Base-by-base conservation (phyloP, 2,329 filamentous ascomycete genomes). In the Boeremia lycopersici region DNA sequence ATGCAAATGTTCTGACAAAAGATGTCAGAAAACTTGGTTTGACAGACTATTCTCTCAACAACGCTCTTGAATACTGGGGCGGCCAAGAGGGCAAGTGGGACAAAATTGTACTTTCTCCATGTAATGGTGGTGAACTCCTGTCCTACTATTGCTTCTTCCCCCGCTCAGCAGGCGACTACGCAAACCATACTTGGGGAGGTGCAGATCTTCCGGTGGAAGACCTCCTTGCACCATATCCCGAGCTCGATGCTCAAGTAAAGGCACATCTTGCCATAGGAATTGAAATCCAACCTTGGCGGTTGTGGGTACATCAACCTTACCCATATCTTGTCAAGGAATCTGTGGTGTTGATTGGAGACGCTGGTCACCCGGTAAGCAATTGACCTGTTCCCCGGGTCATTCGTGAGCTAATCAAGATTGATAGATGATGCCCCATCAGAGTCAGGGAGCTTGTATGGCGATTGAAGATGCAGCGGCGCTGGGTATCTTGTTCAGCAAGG, bases 141-240 rank as follows among this genome's bases (percentile, higher is more conserved):
- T 88, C 85, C 0, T 89, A 87, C 74, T 89, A 89, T 73, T 88
- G 86, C 74, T 89, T 89, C 78, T 89, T 87, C 72, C 82, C 86
- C 0, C 78, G 82, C 1, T 78, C 80, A 6, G 77, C 80, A 55
- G 83, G 84, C 4, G 85, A 89, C 66, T 89, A 85, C 66, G 77
- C 79, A 3, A 82, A 75, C 38, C 85, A 89, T 48, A 79, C 78
- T 12, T 89, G 86, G 86, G 84, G 81, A 0, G 76, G 75, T 19
- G 64, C 54, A 0, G 81, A 82, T 31, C 79, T 78, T 7, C 79
- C 83, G 0, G 77, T 84, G 0, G 83, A 85, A 53, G 84, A 88
- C 59, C 76, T 89, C 0, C 76, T 89, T 6, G 79, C 77, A 0
- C 84, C 84, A 0, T 89, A 84, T 56, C 85, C 84, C 0, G 76